These are phyloP conservation scores for Lentinula novae-zelandiae DNA, from an alignment of 1,284 basidiomycete genomes.

Conservation along the genomic window DNA sequence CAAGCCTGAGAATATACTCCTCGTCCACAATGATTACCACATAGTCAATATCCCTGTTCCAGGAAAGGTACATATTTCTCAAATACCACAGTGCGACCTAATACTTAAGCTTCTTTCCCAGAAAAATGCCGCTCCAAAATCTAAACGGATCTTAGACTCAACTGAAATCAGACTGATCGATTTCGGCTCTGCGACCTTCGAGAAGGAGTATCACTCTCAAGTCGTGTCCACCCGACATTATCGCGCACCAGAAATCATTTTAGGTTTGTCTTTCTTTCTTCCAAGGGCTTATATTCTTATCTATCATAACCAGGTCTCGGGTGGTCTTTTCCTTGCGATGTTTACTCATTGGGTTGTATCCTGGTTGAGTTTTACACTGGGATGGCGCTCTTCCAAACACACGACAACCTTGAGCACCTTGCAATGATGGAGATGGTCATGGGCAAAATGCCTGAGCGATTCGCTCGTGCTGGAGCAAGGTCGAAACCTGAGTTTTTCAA, in stretches of 20 bases:
- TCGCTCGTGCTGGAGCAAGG: constrained; percentile 66
- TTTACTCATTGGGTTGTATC: constrained; percentile 98
- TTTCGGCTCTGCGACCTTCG: constrained; percentile 98
- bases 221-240: constrained; percentile 99
- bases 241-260: constrained; percentile 97
- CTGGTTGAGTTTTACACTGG: constrained; percentile 99
- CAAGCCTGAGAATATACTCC: constrained; percentile 97
- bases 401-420: constrained; percentile 98
- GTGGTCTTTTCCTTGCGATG: constrained; percentile 99
- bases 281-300: constrained; percentile 10
- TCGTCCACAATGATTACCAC: constrained; percentile 83
- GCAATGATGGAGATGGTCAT: constrained; percentile 99
- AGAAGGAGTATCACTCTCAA: constrained; percentile 97
- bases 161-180: constrained; percentile 97
- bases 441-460: constrained; percentile 91
- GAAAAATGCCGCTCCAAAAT: constrained; percentile 58
- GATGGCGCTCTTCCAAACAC: constrained; percentile 96
- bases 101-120: constrained; percentile 23
- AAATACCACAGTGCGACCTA: constrained; percentile 6
- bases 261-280: constrained; percentile 56
- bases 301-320: constrained; percentile 66
- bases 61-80: constrained; percentile 46
- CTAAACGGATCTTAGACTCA: constrained; percentile 76
- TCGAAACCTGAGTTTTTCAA: constrained; percentile 94
- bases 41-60: constrained; percentile 52